Conservation (phyloP, 257 asterid species). For the Cruciata laevipes region DNA sequence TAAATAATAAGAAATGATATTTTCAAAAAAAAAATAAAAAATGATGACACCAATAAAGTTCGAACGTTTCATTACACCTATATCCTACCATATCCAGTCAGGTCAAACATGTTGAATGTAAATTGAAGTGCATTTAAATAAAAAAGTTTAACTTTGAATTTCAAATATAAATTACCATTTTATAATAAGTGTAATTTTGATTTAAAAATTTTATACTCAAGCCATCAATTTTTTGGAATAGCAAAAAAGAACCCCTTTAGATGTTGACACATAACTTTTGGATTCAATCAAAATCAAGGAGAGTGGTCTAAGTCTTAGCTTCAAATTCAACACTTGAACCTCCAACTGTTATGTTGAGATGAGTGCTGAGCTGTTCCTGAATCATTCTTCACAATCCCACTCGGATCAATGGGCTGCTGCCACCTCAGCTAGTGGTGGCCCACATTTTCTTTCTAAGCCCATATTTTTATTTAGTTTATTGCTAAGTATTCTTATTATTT, state of each 20-base stretch:
- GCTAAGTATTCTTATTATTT: neutral
- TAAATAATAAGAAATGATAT: too few relatives aligned
- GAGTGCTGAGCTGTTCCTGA: slow-evolving; percentile 2
- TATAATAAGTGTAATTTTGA: too few relatives aligned
- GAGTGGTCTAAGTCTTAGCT: neutral
- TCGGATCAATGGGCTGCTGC: neutral
- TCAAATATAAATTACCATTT: too few relatives aligned
- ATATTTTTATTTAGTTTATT: neutral
- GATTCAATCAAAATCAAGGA: neutral
- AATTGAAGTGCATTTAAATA: too few relatives aligned
- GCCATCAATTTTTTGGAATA: neutral
- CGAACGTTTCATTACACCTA: too few relatives aligned
- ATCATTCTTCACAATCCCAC: neutral
- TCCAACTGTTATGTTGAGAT: neutral
- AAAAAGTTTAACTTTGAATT: too few relatives aligned
- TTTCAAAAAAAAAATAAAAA: too few relatives aligned
- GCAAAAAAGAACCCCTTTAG: slow-evolving; percentile 5
- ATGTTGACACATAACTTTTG: slow-evolving; percentile 8
- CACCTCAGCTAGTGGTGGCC: neutral
- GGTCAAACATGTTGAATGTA: too few relatives aligned
- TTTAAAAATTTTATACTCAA: neutral
- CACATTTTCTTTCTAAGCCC: neutral
- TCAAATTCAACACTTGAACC: slow-evolving; percentile 5
- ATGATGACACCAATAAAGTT: too few relatives aligned
- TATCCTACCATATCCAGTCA: too few relatives aligned